phyloP scores from a whole-genome alignment of 192 early-diverging fungal genomes.

The Backusella luteola region DNA sequence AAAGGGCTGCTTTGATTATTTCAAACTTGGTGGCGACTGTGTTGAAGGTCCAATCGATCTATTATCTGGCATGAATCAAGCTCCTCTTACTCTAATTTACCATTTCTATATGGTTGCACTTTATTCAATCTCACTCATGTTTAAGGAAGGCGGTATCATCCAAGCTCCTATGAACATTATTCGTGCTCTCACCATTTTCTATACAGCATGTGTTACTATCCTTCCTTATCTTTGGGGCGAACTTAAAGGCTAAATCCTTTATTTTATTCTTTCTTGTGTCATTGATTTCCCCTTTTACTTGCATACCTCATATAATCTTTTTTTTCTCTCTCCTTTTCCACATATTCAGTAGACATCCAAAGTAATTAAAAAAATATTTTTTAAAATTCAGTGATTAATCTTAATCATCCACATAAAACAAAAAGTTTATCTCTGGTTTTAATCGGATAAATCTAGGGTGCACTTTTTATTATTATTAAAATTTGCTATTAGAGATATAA shows the following conservation, averaged over 20 bases:
- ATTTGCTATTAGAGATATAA: neutral
- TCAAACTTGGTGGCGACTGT: slow-evolving; percentile 78
- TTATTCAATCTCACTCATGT: slow-evolving; percentile 56
- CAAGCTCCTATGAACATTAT: slow-evolving; percentile 43
- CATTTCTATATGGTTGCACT: slow-evolving; percentile 94
- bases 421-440: neutral
- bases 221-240: slow-evolving; percentile 39
- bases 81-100: slow-evolving; percentile 70
- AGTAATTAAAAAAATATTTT: neutral
- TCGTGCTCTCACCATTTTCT: slow-evolving; percentile 45
- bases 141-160: slow-evolving; percentile 41
- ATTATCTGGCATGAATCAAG: slow-evolving; percentile 73
- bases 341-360: neutral
- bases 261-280: neutral
- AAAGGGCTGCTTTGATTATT: slow-evolving; percentile 85
- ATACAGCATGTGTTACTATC: slow-evolving; percentile 47
- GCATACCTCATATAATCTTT: neutral
- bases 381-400: neutral
- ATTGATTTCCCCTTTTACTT: neutral
- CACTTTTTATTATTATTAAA: neutral
- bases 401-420: neutral
- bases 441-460: neutral
- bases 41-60: slow-evolving; percentile 80
- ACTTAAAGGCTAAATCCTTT: neutral
- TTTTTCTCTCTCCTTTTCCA: neutral